Evolutionary conservation across 176 grass and related monocot species (phyloP), one percentile per base, ranked within the genome.

Genomic region (Rhynchospora breviuscula): DNA sequence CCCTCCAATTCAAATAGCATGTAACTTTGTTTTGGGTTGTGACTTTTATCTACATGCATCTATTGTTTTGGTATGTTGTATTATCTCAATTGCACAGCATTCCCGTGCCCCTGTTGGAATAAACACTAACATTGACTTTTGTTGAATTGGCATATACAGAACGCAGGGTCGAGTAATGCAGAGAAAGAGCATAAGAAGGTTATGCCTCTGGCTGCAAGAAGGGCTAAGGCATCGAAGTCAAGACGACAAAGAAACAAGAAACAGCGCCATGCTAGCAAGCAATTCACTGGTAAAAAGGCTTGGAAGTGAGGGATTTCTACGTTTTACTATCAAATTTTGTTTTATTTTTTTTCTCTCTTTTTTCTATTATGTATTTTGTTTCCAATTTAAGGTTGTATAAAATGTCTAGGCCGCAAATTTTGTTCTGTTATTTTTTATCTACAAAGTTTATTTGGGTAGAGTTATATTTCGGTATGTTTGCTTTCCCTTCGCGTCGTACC

Each of bases 101-200:
- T 13, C 11, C 2, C 53, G 3, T 40, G 35, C 35, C 35, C 59
- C 8, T 62, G 35, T 43, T n/a, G 5, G 33, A 68, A 68, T 18
- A 46, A 33, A 70, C 23, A 56, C 13, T 77, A 56, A 29, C 46
- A 8, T 2, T 21, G 47, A 56, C 22, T 33, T 10, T 8, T 77
- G 47, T 77, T 47, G 48, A 8, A 75, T 75, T 49, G 46, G 46
- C 47, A 12, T 29, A 49, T 33, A 7, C 59, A 98, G 96, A 89
- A 91, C 1, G 96, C 92, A 71, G 96, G 96, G 22, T 63, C 85
- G 59, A 93, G 89, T 84, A 98, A 98, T 86, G 87, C 82, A 70
- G 87, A 98, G 83, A 95, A 98, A 79, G 90, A 95, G 35, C 92
- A 93, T 64, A 91, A 87, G 77, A 98, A 98, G 89, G 85, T 25